Evolutionary conservation across 768 basidiomycete species (phyloP), one percentile per base, ranked within the genome.

Genomic region (Boletus rufocinnamomeus): DNA sequence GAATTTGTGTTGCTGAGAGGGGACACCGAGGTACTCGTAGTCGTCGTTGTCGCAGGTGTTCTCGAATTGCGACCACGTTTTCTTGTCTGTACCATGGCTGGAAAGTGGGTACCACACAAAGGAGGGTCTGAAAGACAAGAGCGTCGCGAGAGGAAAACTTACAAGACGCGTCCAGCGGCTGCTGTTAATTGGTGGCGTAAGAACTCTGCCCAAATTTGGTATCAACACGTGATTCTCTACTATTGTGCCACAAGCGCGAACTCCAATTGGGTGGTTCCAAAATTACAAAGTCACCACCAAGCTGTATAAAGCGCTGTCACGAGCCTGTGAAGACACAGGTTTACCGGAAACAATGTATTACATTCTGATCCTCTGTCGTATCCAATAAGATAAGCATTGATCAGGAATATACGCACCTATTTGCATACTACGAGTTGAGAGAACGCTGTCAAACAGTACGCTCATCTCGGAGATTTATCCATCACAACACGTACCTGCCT

Each of bases 1-100:
- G 84, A 83, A 25, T 73, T 72, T 52, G 72, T 69, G 34, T 76
- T 73, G 63, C 82, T 85, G 63, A 80, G 61, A 40, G 85, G 83
- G 14, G 86, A 83, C 32, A 73, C 75, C 41, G 76, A 74, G 14
- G 79, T 75, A 16, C 79, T 75, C 9, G 79, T 72, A 5, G 73
- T 59, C 11, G 73, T 57, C 28, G 72, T 59, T 6, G 69, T 70
- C 47, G 66, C 59, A 9, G 73, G 61, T 11, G 72, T 68, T 30
- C 46, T 58, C 5, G 50, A 38, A 19, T 30, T 59, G 16, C 66
- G 62, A 28, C 57, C 38, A 46, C 63, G 41, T 11, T 50, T 69
- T 55, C 67, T 66, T 19, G 66, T 64, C 49, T 50, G 53, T n/a
- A 41, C 63, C 73, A 73, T 73, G 38, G 38, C n/a, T 50, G 10